Conservation (phyloP, 257 asterid species). For the Osmanthus fragrans region DNA sequence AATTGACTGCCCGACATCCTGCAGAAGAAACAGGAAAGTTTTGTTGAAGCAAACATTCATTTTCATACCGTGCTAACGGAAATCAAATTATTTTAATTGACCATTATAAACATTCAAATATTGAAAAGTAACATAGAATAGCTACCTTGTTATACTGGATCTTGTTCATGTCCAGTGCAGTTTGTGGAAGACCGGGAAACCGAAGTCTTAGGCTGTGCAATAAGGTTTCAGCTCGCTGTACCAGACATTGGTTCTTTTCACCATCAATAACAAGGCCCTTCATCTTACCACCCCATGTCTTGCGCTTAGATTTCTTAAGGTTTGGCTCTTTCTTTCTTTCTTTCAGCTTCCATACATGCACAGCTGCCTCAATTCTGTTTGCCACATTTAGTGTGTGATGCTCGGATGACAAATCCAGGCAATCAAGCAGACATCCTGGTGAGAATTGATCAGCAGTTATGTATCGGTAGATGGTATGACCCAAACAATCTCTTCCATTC, state of each 20-base stretch:
- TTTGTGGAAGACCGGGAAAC: conserved; percentile 96
- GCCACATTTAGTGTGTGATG: conserved; percentile 83
- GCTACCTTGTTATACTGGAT: conserved; percentile 92
- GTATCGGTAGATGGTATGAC: conserved; percentile 81
- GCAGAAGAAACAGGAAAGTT: conserved; percentile 26
- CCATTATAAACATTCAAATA: neutral
- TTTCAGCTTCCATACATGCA: conserved; percentile 82
- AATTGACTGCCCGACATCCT: conserved; percentile 98
- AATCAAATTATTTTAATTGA: neutral
- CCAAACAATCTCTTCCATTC: conserved; percentile 87
- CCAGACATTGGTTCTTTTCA: conserved; percentile 61
- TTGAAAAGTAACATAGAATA: neutral
- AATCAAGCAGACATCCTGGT: conserved; percentile 83
- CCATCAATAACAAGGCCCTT: conserved; percentile 74
- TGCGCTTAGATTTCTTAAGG: conserved; percentile 55
- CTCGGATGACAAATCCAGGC: conserved; percentile 88
- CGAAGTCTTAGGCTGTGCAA: conserved; percentile 71
- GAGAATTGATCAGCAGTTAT: conserved; percentile 86
- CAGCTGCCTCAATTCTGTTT: conserved; percentile 86
- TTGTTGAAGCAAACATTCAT: neutral
- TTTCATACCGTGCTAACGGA: neutral
- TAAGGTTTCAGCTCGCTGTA: conserved; percentile 78
- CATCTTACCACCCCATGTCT: conserved; percentile 85
- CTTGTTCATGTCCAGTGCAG: conserved; percentile 93
- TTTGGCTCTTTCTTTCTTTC: conserved; percentile 60